Conservation (phyloP, 1,139 yeast genomes). For the Magnusiomyces fungicola region DNA sequence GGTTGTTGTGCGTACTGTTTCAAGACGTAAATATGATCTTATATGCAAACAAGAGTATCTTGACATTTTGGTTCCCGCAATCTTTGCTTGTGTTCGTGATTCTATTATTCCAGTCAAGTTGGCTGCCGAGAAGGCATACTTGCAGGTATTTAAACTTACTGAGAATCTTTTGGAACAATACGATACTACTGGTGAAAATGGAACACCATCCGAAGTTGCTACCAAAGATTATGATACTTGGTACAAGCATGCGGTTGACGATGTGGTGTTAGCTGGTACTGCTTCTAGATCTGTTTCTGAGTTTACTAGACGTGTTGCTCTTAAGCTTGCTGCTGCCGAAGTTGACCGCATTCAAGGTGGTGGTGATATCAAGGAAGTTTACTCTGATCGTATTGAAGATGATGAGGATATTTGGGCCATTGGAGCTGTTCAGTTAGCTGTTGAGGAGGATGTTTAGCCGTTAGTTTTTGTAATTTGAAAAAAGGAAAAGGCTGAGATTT, state of each 20-base stretch:
- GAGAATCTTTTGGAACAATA: slow-evolving; percentile 40
- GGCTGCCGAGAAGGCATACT: slow-evolving; percentile 88
- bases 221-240: slow-evolving; percentile 47
- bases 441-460: slow-evolving; percentile 13
- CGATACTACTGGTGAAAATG: slow-evolving; percentile 35
- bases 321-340: slow-evolving; percentile 75
- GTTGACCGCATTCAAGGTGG: slow-evolving; percentile 83
- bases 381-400: slow-evolving; percentile 79
- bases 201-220: background rate
- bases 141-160: slow-evolving; percentile 63
- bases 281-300: slow-evolving; percentile 71
- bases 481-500: background rate
- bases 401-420: slow-evolving; percentile 84
- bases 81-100: slow-evolving; percentile 80
- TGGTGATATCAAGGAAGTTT: slow-evolving; percentile 82
- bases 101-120: slow-evolving; percentile 80
- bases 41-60: slow-evolving; percentile 44
- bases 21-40: slow-evolving; percentile 49
- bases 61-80: slow-evolving; percentile 55
- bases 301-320: slow-evolving; percentile 81
- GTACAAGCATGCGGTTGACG: slow-evolving; percentile 34
- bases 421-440: slow-evolving; percentile 52
- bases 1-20: slow-evolving; percentile 67
- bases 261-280: slow-evolving; percentile 26
- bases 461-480: too few species aligned